Base-by-base conservation (phyloP, 768 basidiomycete species). In the Mycena latifolia region DNA sequence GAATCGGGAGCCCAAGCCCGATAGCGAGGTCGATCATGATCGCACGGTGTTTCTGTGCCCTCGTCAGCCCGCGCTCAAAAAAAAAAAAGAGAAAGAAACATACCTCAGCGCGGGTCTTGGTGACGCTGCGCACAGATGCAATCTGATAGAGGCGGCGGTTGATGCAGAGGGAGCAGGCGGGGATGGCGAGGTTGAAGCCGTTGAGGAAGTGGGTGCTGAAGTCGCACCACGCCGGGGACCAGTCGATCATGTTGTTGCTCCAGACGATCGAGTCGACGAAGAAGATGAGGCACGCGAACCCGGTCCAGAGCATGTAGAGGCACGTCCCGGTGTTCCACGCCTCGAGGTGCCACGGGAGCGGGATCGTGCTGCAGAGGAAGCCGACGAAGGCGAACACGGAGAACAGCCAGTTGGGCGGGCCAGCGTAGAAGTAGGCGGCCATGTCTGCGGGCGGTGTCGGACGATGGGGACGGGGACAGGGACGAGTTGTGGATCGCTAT, bases 241-340 rank as follows among this genome's bases (percentile, higher is more conserved):
- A 77, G 70, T 89, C 85, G 50, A 85, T 79, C 11, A 83, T 82
- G 71, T 85, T 90, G 24, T 84, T 79, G 63, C 80, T 80, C 94
- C 94, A 95, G 15, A 94, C 73, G 43, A 93, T 78, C 3, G 88
- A 84, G 78, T 94, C 91, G 69, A 94, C 77, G 70, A 86, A 89
- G 52, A 82, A 76, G 55, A 84, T 84, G 47, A 94, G 83, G 74
- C 88, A 89, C 18, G 79, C 80, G 10, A 87, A 55, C 1, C 83
- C 86, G 9, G 83, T 82, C 93, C 92, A 94, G 35, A 80, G 63
- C 80, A 94, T 93, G 79, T 86, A 90, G 43, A 88, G 76, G 65
- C 92, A 88, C 15, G 92, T 93, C 27, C 91, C 92, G 12, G 87
- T 83, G 73, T 85, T 85, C 82, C 83, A 84, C 10, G 82, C 82